These are phyloP conservation scores for Ceratocystis ficicola DNA, from an alignment of 2,329 filamentous ascomycete genomes.

Conservation along the genomic window DNA sequence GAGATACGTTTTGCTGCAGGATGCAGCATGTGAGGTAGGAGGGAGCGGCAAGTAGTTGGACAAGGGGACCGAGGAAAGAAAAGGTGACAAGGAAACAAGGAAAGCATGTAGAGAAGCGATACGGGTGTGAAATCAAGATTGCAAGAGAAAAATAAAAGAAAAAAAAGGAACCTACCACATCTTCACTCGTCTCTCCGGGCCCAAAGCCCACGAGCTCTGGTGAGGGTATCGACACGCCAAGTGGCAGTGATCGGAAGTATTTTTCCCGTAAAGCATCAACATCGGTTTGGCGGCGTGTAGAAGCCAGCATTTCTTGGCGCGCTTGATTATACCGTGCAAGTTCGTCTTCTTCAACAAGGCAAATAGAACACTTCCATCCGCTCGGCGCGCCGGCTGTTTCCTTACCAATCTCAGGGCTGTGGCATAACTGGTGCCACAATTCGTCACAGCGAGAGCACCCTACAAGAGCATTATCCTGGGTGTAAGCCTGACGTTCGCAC, in stretches of 20 bases:
- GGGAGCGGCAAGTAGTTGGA: not conserved
- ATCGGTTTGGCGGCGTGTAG: conserved; percentile 24
- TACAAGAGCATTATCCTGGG: conserved; percentile 24
- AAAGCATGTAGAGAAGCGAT: not conserved
- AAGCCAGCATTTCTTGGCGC: conserved; percentile 21
- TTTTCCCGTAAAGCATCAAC: conserved; percentile 29
- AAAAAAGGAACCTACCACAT: conserved; percentile 28
- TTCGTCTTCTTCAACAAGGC: conserved; percentile 23
- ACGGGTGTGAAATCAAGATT: no score
- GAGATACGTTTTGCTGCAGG: not conserved
- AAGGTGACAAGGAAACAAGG: not conserved
- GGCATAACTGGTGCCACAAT: conserved; percentile 26
- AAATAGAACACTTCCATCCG: conserved; percentile 24
- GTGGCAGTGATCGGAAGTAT: conserved; percentile 29
- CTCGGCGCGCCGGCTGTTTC: conserved; percentile 15
- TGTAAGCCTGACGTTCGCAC: conserved; percentile 24
- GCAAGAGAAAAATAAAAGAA: not conserved
- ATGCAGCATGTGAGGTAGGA: not conserved
- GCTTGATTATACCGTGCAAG: conserved; percentile 23
- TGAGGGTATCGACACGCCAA: conserved; percentile 29
- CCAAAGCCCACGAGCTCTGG: conserved; percentile 32
- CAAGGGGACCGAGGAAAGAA: not conserved
- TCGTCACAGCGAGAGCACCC: conserved; percentile 25
- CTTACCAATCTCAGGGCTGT: conserved; percentile 24
- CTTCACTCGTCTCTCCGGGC: conserved; percentile 29